Evolutionary conservation across 371 early-diverging fungal genomes (phyloP), one percentile per base, ranked within the genome.

Genomic region (Funneliformis caledonium): DNA sequence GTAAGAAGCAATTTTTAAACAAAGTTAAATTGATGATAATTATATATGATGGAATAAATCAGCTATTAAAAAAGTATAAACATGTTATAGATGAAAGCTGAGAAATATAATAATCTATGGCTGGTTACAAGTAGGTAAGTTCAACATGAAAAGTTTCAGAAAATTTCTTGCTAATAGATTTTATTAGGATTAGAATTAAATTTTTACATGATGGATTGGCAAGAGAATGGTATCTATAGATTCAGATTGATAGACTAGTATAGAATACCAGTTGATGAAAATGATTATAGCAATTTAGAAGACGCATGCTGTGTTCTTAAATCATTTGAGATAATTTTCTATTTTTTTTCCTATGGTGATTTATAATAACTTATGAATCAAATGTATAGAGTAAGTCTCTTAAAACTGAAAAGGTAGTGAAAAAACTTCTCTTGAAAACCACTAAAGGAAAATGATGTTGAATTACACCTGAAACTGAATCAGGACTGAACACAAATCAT

Each of bases 191-290:
- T 75, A 60, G 75, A 75, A 75, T 42, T 75, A 7, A 75, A 75
- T 59, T 75, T 75, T 42, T 75, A 75, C 59, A 16, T 43, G 12
- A 75, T 75, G 75, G 43, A 75, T n/a, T 60, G 61, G 75, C 59
- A 6, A 60, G 37, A 61, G 12, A n/a, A 26, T 5, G 60, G 60
- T 26, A 61, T 75, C 33, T 75, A 75, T 14, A 60, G 75, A 75
- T 75, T 75, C 60, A 61, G 42, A 2, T 60, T 75, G 43, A n/a
- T 75, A 11, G 60, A 75, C 26, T 10, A 22, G 59, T 75, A 61
- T 16, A 75, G 75, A 22, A 59, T 75, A 60, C 60, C 61, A 0
- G 56, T 60, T 16, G 75, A 19, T 26, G 75, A 75, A 16, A 47
- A 61, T 42, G 60, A 75, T 33, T 75, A 19, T 43, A 14, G 59